Percentiles rank a stretch among this genome's conserved stretches.
These are phyloP conservation scores for Zopfochytrium polystomum DNA, from an alignment of 371 early-diverging fungal genomes.

Conservation along the genomic window DNA sequence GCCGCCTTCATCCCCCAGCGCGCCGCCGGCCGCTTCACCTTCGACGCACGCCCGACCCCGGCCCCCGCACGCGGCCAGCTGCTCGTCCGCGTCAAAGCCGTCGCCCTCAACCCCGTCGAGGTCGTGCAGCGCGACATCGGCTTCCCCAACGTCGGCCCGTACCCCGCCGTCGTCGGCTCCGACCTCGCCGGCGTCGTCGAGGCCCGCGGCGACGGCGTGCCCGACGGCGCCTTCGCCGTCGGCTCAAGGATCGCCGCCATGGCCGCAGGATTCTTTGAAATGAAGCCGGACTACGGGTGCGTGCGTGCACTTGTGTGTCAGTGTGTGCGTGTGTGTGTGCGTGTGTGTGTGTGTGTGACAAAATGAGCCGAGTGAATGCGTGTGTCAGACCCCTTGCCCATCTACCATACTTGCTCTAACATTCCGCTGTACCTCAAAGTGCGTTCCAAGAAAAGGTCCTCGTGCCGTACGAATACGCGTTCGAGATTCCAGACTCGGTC, in stretches of 20 bases:
- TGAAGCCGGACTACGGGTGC: too few relatives aligned
- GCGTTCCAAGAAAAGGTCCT: slow-evolving; percentile 20
- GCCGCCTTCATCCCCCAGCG: too few relatives aligned
- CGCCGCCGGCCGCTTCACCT: not conserved
- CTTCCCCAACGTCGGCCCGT: slow-evolving; percentile 1
- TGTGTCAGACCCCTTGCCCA: too few relatives aligned
- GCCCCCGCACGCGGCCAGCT: slow-evolving; percentile 16
- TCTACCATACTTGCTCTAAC: too few relatives aligned
- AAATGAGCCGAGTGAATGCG: too few relatives aligned
- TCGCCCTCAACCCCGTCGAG: slow-evolving; percentile 22
- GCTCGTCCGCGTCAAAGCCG: slow-evolving; percentile 16
- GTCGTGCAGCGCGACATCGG: slow-evolving; percentile 9
- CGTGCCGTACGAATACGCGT: slow-evolving; percentile 5
- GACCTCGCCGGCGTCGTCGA: slow-evolving; percentile 17
- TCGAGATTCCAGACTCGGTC: slow-evolving; percentile 7
- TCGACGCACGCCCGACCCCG: slow-evolving; percentile 14
- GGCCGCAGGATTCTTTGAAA: too few relatives aligned
- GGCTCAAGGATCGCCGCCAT: too few relatives aligned
- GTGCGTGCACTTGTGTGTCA: too few relatives aligned
- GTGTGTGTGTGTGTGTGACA: slow-evolving; percentile 7
- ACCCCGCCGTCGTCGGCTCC: slow-evolving; percentile 15
- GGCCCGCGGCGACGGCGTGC: not conserved
- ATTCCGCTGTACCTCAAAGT: slow-evolving; percentile 3
- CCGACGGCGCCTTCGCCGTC: too few relatives aligned
- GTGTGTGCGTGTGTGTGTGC: slow-evolving; percentile 11